Percentiles rank a stretch among this genome's conserved stretches.
Conservation (phyloP, 305 asterid species). For the Stenogyne calaminthoides region DNA sequence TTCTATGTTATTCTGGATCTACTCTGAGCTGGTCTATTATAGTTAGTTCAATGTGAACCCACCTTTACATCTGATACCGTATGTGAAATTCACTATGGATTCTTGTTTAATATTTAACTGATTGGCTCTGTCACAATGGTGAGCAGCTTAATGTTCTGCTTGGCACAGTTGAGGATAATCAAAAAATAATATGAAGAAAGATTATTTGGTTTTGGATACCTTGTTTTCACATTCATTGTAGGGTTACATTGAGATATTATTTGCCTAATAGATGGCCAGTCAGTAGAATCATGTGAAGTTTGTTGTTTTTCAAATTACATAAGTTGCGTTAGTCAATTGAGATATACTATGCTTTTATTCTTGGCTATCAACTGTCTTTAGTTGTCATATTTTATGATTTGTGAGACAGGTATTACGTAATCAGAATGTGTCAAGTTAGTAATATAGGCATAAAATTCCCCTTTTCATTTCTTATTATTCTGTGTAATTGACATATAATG, state of each 20-base stretch:
- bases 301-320: not conserved
- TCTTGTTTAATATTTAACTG: not conserved
- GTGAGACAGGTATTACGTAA: not conserved
- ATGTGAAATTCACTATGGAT: not conserved
- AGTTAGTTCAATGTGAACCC: not conserved
- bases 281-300: not conserved
- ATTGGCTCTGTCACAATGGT: not conserved
- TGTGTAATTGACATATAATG: not conserved
- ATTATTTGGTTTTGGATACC: not conserved
- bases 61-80: not conserved
- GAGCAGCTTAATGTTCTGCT: constrained; percentile 9
- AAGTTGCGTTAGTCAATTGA: not conserved
- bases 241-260: not conserved
- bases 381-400: not conserved
- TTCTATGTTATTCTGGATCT: not conserved
- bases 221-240: not conserved
- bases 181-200: not conserved
- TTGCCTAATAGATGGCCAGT: not conserved
- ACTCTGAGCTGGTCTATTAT: not conserved
- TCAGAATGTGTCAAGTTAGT: not conserved
- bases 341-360: not conserved
- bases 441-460: not conserved
- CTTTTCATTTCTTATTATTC: not conserved
- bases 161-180: not conserved
- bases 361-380: not conserved